Percentiles rank a stretch among this genome's conserved stretches.
Conservation (phyloP, 345 rosid species). For the Pseudoturritis turrita region DNA sequence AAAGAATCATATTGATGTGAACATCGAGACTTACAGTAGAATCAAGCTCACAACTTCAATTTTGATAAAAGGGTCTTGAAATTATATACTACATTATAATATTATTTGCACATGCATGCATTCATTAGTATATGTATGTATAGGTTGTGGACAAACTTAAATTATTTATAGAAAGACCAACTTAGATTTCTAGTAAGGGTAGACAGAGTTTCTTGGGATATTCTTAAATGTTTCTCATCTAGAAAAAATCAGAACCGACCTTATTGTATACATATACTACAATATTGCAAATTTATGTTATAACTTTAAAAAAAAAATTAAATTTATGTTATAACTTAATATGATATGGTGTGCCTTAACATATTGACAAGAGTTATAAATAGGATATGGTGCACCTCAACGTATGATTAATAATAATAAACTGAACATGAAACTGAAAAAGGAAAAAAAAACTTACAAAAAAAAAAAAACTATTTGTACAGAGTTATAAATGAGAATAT, state of each 20-base stretch:
- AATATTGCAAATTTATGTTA: background rate
- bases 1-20: constrained; percentile 34
- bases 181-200: constrained; percentile 32
- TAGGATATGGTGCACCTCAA: constrained; percentile 22
- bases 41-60: constrained; percentile 10
- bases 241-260: constrained; percentile 21
- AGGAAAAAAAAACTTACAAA: background rate
- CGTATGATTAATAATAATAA: background rate
- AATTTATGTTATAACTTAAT: background rate
- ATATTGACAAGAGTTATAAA: background rate
- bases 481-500: background rate
- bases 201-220: constrained; percentile 26
- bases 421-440: background rate
- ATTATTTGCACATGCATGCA: constrained; percentile 20
- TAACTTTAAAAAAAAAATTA: no score
- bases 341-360: constrained; percentile 19
- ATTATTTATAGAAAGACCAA: constrained; percentile 5
- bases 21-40: constrained; percentile 16
- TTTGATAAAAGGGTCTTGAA: background rate
- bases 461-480: background rate
- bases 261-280: constrained; percentile 2
- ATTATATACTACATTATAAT: constrained; percentile 8
- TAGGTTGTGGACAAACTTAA: constrained; percentile 7
- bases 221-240: constrained; percentile 28
- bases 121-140: constrained; percentile 6